Evolutionary conservation across 257 asterid genomes (phyloP).

Genomic region (Solanum piurae): DNA sequence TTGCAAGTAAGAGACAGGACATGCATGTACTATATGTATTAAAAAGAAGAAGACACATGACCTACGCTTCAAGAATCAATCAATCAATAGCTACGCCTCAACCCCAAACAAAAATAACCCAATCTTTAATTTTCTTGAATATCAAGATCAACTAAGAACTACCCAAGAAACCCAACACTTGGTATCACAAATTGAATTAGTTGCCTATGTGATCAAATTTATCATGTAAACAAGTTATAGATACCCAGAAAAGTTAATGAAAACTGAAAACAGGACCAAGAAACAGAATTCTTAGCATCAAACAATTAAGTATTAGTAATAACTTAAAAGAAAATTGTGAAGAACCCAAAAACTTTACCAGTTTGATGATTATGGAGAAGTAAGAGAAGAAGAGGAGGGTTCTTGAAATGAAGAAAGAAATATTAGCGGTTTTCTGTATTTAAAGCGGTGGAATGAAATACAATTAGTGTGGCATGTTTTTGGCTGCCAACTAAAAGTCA

Average conservation of each 20-base stretch:
- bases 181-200: not conserved
- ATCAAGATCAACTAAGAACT: not conserved
- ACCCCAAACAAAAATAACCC: not conserved
- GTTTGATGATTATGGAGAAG: not conserved
- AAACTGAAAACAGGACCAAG: not conserved
- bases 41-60: not conserved
- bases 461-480: not conserved
- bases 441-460: not conserved
- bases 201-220: no score
- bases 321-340: not conserved
- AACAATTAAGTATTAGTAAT: not conserved
- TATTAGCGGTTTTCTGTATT: not conserved
- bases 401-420: not conserved
- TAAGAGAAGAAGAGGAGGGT: not conserved
- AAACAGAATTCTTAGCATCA: not conserved
- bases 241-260: not conserved
- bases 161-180: not conserved
- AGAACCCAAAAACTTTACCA: not conserved
- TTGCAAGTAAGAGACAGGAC: not conserved
- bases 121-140: not conserved
- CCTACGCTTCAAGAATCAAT: not conserved
- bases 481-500: not conserved
- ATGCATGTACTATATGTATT: not conserved
- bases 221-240: not conserved
- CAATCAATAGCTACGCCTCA: not conserved